Evolutionary conservation across 257 asterid genomes (phyloP).

Genomic region (Fraxinus quadrangulata): DNA sequence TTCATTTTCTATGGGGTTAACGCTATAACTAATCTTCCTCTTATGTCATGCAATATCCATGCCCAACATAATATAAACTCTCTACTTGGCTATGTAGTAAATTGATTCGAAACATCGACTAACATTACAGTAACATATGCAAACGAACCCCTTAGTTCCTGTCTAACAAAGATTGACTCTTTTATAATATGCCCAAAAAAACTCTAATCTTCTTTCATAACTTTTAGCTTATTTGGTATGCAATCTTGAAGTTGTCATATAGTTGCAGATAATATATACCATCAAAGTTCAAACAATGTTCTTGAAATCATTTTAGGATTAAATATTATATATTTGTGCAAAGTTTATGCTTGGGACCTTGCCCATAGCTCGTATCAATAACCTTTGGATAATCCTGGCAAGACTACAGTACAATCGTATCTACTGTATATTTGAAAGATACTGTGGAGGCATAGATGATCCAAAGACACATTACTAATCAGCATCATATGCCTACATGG

Average conservation of each 20-base stretch:
- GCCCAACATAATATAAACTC: background rate
- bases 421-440: background rate
- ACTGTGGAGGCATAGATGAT: background rate
- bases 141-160: background rate
- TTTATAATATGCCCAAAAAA: background rate
- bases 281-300: background rate
- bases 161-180: background rate
- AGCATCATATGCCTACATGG: background rate
- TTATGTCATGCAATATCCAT: background rate
- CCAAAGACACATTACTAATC: background rate
- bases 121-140: background rate
- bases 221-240: background rate
- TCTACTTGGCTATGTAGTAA: background rate
- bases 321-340: too few species aligned
- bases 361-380: too few species aligned
- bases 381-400: background rate
- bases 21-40: background rate
- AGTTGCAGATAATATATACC: background rate
- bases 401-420: background rate
- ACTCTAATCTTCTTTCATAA: background rate
- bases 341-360: background rate
- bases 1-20: background rate
- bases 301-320: background rate
- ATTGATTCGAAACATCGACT: background rate
- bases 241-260: background rate